These are phyloP conservation scores for Pseudogymnoascus verrucosus DNA, from an alignment of 2,329 filamentous ascomycete species.

Conservation along the genomic window DNA sequence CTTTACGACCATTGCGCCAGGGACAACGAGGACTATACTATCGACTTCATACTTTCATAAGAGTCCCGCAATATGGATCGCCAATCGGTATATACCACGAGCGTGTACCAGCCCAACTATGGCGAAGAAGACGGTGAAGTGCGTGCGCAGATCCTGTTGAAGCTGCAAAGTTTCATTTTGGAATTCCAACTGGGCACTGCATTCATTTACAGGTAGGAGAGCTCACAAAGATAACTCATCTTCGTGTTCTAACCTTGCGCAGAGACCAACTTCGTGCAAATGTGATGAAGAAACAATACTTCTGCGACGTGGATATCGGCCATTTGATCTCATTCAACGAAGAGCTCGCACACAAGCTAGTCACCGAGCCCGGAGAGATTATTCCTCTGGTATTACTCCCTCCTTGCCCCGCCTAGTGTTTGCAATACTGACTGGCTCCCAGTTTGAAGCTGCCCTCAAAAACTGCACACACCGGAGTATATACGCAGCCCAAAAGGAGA, in stretches of 20 bases:
- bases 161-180: constrained; percentile 84
- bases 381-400: constrained; percentile 64
- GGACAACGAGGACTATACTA: background rate
- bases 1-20: background rate
- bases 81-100: constrained; percentile 78
- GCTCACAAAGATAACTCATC: background rate
- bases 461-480: constrained; percentile 91
- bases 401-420: constrained; percentile 23
- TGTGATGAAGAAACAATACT: constrained; percentile 87
- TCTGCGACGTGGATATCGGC: constrained; percentile 90
- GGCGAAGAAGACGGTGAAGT: constrained; percentile 58
- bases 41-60: constrained; percentile 3
- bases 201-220: constrained; percentile 78
- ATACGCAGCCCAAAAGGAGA: constrained; percentile 63
- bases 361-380: constrained; percentile 82
- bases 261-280: constrained; percentile 96
- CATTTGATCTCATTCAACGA: constrained; percentile 96
- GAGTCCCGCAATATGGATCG: constrained; percentile 54
- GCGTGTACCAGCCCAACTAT: constrained; percentile 63
- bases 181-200: constrained; percentile 90
- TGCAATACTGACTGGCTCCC: constrained; percentile 10
- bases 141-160: constrained; percentile 63
- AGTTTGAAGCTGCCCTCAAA: constrained; percentile 83
- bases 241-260: constrained; percentile 8
- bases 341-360: constrained; percentile 82